Conservation (phyloP, 345 rosid genomes). For the Atalantia buxifolia region DNA sequence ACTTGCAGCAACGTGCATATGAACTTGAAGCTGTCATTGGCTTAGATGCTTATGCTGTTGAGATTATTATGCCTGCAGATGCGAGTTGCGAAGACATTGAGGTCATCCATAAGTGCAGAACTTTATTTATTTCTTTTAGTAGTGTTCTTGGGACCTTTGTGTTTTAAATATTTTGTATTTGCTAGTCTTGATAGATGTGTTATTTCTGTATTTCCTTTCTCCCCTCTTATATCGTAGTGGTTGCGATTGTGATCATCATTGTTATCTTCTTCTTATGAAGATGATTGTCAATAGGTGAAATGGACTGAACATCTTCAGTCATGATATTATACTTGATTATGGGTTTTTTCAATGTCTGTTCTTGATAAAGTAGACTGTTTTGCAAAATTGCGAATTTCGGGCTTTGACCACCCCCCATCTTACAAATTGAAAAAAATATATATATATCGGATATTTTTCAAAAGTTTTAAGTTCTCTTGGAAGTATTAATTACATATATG, state of each 20-base stretch:
- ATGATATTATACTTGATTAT: not conserved
- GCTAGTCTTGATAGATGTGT: not conserved
- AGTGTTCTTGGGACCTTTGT: not conserved
- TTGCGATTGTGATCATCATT: not conserved
- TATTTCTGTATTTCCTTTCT: not conserved
- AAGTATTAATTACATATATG: not conserved
- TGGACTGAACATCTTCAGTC: not conserved
- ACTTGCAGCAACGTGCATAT: constrained; percentile 97
- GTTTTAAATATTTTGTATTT: not conserved
- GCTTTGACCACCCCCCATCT: no score
- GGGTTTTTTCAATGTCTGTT: not conserved
- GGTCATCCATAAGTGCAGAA: constrained; percentile 36
- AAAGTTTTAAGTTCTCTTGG: not conserved
- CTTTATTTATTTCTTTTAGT: not conserved
- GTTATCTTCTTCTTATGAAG: not conserved
- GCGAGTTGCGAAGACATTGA: constrained; percentile 97
- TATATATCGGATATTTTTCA: not conserved
- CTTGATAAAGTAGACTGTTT: not conserved
- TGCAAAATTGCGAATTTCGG: not conserved
- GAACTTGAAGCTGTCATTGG: constrained; percentile 78
- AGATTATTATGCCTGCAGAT: constrained; percentile 70
- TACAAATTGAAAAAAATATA: not conserved
- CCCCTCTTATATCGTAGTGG: not conserved
- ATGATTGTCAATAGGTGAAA: not conserved
- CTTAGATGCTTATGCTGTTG: constrained; percentile 67